phyloP scores from a whole-genome alignment of 257 asterid species.

The Petrea volubilis region DNA sequence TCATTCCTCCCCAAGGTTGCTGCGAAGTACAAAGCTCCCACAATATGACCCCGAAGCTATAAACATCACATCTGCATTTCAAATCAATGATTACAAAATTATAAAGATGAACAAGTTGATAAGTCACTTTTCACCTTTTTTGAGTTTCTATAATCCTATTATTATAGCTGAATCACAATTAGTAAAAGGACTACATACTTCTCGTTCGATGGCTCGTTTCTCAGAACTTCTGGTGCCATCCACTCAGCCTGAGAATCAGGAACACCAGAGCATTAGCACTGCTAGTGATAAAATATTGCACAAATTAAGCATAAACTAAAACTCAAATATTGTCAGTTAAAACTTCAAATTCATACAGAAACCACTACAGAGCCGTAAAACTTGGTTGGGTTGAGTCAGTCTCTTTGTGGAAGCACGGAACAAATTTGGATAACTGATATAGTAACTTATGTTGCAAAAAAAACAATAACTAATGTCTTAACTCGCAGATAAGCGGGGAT shows the following conservation, averaged over 20 bases:
- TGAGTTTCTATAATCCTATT: not conserved
- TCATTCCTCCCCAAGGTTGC: constrained; percentile 99
- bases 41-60: constrained; percentile 83
- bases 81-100: constrained; percentile 17
- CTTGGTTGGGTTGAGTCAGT: not conserved
- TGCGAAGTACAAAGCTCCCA: constrained; percentile 95
- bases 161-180: not conserved
- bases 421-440: not conserved
- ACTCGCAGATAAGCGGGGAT: constrained; percentile 7
- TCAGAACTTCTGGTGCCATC: constrained; percentile 99
- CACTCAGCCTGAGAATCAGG: constrained; percentile 85
- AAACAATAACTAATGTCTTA: not conserved
- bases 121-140: not conserved
- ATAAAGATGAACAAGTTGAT: not conserved
- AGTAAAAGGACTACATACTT: constrained; percentile 54
- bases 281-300: not conserved
- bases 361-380: not conserved
- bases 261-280: constrained; percentile 28
- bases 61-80: constrained; percentile 83
- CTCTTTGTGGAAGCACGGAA: not conserved
- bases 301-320: not conserved
- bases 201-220: constrained; percentile 96
- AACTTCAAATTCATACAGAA: constrained; percentile 1
- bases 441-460: not conserved
- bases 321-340: constrained; percentile 3